phyloP scores from a whole-genome alignment of 2,329 filamentous ascomycete species.

The Dichotomopilus funicola region DNA sequence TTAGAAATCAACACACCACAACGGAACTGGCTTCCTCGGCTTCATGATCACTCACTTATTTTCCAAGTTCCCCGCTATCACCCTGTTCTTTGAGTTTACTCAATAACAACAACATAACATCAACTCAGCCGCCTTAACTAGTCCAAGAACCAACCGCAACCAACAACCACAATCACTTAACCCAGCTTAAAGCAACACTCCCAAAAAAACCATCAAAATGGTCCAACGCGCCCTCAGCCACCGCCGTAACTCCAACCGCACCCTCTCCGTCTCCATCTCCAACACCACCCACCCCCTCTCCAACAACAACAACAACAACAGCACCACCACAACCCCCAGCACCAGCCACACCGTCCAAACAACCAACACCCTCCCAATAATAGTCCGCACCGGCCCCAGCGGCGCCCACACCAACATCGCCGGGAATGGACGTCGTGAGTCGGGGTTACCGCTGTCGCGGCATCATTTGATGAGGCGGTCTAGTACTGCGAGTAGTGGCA shows the following conservation, averaged over 20 bases:
- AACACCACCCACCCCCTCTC: not conserved
- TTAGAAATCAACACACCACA: not conserved
- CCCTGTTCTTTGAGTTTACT: too few relatives aligned
- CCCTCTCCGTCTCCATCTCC: not conserved
- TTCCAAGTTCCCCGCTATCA: too few relatives aligned
- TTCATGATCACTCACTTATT: not conserved
- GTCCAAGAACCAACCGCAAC: not conserved
- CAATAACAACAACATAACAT: too few relatives aligned
- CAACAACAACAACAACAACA: slow-evolving; percentile 1
- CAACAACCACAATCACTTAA: not conserved
- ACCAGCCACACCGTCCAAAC: too few relatives aligned
- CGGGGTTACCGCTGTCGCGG: too few relatives aligned
- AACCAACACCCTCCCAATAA: too few relatives aligned
- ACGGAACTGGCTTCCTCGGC: slow-evolving; percentile 3
- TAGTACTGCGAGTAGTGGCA: too few relatives aligned
- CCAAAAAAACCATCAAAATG: slow-evolving; percentile 1
- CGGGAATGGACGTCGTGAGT: too few relatives aligned
- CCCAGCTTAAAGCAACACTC: not conserved
- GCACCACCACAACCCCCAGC: not conserved
- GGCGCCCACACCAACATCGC: too few relatives aligned
- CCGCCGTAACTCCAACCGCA: not conserved
- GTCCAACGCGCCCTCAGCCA: slow-evolving; percentile 10
- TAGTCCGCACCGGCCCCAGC: too few relatives aligned
- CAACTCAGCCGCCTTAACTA: too few relatives aligned
- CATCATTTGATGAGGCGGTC: too few relatives aligned